Percentiles rank a stretch among this genome's conserved stretches.
Evolutionary conservation across 2,329 filamentous ascomycete species (phyloP).

Genomic region (Diaporthe ampelina): DNA sequence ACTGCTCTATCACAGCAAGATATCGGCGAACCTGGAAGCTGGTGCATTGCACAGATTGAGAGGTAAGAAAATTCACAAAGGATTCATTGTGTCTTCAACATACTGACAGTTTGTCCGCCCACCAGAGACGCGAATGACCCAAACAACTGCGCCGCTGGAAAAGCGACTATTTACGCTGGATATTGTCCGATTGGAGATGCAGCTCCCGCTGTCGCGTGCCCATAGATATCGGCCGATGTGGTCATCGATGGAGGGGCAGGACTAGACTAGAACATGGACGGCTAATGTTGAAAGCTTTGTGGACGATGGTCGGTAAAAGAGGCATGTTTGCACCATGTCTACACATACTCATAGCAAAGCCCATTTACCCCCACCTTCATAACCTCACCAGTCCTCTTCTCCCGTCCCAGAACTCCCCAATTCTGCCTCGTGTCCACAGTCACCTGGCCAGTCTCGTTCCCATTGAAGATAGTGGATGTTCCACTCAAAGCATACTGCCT

Average conservation of each 20-base stretch:
- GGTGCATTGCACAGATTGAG: conserved; percentile 10
- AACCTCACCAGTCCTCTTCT: background rate
- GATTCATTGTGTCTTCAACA: background rate
- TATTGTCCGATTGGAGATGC: background rate
- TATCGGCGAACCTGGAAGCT: background rate
- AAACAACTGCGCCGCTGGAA: background rate
- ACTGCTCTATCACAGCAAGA: background rate
- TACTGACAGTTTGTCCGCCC: background rate
- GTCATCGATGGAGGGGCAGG: too few species aligned
- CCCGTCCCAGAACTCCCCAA: background rate
- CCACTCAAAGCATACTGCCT: too few species aligned
- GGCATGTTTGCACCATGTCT: background rate
- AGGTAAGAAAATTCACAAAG: background rate
- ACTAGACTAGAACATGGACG: background rate
- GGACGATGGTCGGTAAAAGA: background rate
- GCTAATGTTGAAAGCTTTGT: background rate
- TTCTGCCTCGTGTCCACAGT: background rate
- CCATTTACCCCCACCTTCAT: background rate
- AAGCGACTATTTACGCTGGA: background rate
- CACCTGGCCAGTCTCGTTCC: background rate
- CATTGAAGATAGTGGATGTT: too few species aligned
- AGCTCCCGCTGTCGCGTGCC: background rate
- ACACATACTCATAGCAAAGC: background rate
- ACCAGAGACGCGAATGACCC: background rate
- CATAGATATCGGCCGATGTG: background rate